These are phyloP conservation scores for Colletotrichum gloeosporioides DNA, from an alignment of 2,329 filamentous ascomycete species.

Conservation along the genomic window DNA sequence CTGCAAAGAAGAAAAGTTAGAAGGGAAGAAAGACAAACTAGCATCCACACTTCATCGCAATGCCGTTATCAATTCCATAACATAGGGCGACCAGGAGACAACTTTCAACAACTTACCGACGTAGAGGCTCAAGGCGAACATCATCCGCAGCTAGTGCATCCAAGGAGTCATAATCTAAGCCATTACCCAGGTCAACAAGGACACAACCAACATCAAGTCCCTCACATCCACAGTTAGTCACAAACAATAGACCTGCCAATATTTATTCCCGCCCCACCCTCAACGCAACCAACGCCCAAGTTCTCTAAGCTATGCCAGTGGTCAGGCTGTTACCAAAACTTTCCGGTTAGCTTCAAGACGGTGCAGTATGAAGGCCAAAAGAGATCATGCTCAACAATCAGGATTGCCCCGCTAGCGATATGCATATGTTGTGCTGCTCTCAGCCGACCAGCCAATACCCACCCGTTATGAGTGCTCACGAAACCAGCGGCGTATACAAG, in stretches of 20 bases:
- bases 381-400: not conserved
- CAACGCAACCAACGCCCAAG: not conserved
- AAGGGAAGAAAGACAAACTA: too few relatives aligned
- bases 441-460: not conserved
- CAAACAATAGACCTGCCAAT: not conserved
- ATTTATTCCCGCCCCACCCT: not conserved
- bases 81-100: constrained; percentile 32
- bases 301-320: not conserved
- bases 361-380: not conserved
- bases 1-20: too few relatives aligned
- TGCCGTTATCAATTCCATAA: constrained; percentile 35
- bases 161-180: constrained; percentile 32
- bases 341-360: not conserved
- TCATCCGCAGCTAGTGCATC: constrained; percentile 23
- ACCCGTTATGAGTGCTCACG: not conserved
- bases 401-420: not conserved
- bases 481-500: not conserved
- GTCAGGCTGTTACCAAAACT: not conserved
- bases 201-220: constrained; percentile 24
- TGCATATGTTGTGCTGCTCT: not conserved
- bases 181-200: constrained; percentile 29
- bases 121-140: constrained; percentile 26
- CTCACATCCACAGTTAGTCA: not conserved
- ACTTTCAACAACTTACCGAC: constrained; percentile 36
- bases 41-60: constrained; percentile 23